Evolutionary conservation across 148 eudicot genomes (phyloP).

Genomic region (Fagopyrum esculentum): DNA sequence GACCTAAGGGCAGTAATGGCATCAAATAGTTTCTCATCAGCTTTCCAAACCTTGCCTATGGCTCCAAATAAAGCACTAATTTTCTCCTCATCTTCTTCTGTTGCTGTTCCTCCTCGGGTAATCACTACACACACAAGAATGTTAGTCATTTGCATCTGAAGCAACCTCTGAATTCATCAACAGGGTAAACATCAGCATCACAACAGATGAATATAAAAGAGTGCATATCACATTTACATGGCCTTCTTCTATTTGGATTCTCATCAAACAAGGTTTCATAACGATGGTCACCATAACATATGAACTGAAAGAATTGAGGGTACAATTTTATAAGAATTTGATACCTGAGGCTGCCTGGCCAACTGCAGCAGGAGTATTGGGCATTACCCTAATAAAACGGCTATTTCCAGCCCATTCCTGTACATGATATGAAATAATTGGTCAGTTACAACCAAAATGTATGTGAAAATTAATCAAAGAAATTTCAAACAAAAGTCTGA

Average conservation of each 20-base stretch:
- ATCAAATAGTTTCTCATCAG: conserved; percentile 83
- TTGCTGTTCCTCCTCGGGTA: conserved; percentile 68
- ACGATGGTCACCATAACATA: background rate
- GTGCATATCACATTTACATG: background rate
- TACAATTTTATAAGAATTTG: background rate
- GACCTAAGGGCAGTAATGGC: conserved; percentile 89
- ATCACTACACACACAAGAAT: conserved; percentile 35
- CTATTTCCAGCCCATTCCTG: conserved; percentile 90
- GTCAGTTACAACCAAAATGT: background rate
- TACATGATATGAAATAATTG: background rate
- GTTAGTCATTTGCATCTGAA: background rate
- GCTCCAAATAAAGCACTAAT: conserved; percentile 66
- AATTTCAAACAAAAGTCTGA: background rate
- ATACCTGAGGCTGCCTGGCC: conserved; percentile 88
- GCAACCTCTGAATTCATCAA: background rate
- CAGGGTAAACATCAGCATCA: background rate
- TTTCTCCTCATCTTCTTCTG: conserved; percentile 64
- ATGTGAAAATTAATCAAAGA: background rate
- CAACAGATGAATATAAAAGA: background rate
- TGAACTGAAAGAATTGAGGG: background rate
- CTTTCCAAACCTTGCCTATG: conserved; percentile 88
- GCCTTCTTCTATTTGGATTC: background rate
- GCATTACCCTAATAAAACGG: conserved; percentile 90
- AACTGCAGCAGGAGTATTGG: conserved; percentile 96
- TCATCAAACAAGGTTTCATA: background rate